Conservation (phyloP, 306 rosid genomes). For the peach (Prunus persica) region Prunus_persica_NCBIv2 NC_034011.1:1270001-1270500, state of each 20-base stretch:
- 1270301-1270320: neutral
- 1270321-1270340: neutral
- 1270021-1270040: no score
- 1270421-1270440: constrained; percentile 31
- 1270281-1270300: neutral
- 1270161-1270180: neutral
- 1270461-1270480: constrained; percentile 34
- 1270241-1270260: neutral
- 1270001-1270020: no score
- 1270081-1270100: no score
- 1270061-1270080: no score
- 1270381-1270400: neutral
- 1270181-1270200: neutral
- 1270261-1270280: neutral
- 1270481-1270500: constrained; percentile 24
- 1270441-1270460: constrained; percentile 35
- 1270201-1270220: neutral
- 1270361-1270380: neutral
- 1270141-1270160: neutral
- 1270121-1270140: no score
- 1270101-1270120: no score
- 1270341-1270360: neutral
- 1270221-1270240: neutral
- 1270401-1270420: neutral
- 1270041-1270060: no score